Conservation (phyloP, 179 eudicot genomes). For the Spinacia oleracea region DNA sequence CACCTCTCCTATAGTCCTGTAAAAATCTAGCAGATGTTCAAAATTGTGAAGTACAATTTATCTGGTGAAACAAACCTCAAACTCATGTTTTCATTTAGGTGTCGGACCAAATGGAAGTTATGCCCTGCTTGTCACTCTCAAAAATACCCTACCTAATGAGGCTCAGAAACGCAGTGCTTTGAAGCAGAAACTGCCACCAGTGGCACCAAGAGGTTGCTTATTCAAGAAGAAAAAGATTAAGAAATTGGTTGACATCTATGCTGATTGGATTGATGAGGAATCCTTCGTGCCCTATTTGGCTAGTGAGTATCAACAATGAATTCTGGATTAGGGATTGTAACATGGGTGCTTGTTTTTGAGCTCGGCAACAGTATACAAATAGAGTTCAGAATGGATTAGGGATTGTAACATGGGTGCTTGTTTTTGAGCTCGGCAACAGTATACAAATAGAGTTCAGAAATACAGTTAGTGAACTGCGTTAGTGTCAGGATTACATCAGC, state of each 20-base stretch:
- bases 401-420: no score
- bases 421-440: neutral
- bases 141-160: neutral
- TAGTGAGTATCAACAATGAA: neutral
- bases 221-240: slow-evolving; percentile 19
- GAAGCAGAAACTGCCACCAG: neutral
- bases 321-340: neutral
- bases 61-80: neutral
- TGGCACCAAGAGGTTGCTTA: slow-evolving; percentile 2
- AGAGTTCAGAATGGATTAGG: no score
- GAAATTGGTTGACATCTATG: slow-evolving; percentile 31
- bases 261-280: slow-evolving; percentile 36
- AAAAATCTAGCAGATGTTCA: neutral
- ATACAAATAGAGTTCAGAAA: slow-evolving; percentile 9
- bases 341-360: no score
- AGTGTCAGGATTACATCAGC: neutral
- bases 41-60: neutral
- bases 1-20: neutral
- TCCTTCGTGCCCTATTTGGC: neutral
- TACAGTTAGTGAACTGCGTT: neutral
- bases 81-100: no score
- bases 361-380: no score
- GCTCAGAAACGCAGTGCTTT: slow-evolving; percentile 4
- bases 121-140: neutral
- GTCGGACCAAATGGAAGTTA: slow-evolving; percentile 15